These are phyloP conservation scores for Posidonia australis DNA, from an alignment of 106 monocot genomes.

Conservation along the genomic window DNA sequence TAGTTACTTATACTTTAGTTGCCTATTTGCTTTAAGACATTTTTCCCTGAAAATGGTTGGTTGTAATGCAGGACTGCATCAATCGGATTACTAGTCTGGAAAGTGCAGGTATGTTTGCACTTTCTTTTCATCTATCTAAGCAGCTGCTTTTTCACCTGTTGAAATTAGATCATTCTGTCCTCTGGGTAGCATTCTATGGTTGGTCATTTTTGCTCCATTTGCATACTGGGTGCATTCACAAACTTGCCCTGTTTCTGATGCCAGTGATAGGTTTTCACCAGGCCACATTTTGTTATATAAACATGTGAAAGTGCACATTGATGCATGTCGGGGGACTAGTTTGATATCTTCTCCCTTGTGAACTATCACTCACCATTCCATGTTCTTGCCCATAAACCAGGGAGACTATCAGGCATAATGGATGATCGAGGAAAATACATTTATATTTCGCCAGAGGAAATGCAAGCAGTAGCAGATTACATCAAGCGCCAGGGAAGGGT, in stretches of 20 bases:
- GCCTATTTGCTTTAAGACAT: too few species aligned
- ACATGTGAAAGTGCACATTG: background rate
- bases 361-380: background rate
- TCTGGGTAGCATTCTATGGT: background rate
- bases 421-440: constrained; percentile 96
- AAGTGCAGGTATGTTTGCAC: constrained; percentile 38
- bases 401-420: constrained; percentile 93
- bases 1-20: too few species aligned
- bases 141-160: background rate
- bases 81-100: constrained; percentile 70
- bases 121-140: background rate
- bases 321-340: background rate
- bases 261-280: background rate
- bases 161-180: background rate
- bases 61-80: constrained; percentile 70
- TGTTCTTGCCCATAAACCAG: constrained; percentile 18
- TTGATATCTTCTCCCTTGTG: too few species aligned
- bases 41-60: background rate
- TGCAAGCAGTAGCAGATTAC: constrained; percentile 89
- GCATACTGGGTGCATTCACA: background rate
- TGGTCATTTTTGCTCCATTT: too few species aligned
- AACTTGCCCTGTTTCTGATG: background rate
- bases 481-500: constrained; percentile 75
- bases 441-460: constrained; percentile 86
- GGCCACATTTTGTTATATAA: too few species aligned